Conservation (phyloP, 129 eudicot genomes). For the Glebionis coronaria region DNA sequence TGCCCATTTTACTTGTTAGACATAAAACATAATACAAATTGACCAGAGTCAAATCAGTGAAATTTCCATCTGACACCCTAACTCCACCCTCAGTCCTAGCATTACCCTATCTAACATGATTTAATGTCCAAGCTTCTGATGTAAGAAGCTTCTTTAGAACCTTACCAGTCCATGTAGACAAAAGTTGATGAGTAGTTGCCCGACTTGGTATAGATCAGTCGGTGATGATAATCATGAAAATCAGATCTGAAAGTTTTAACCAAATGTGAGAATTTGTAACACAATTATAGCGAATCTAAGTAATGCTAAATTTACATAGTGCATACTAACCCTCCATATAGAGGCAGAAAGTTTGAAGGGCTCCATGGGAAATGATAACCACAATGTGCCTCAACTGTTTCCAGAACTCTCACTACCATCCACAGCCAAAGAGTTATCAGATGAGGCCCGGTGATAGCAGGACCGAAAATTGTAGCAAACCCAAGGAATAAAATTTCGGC, state of each 20-base stretch:
- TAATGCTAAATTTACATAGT: neutral
- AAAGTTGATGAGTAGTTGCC: slow-evolving; percentile 98
- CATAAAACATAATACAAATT: neutral
- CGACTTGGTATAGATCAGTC: slow-evolving; percentile 90
- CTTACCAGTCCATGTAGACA: slow-evolving; percentile 97
- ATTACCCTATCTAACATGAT: neutral
- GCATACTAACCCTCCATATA: slow-evolving; percentile 90
- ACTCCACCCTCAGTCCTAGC: no score
- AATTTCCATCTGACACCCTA: no score
- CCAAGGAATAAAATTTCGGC: slow-evolving; percentile 98
- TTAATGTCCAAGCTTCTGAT: neutral
- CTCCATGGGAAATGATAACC: slow-evolving; percentile 99
- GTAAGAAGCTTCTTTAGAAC: neutral
- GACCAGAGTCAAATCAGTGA: no score
- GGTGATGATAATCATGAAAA: slow-evolving; percentile 99
- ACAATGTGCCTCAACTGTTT: slow-evolving; percentile 98
- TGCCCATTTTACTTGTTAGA: neutral
- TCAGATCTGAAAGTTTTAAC: slow-evolving; percentile 55
- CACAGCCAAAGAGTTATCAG: slow-evolving; percentile 92
- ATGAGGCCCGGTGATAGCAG: slow-evolving; percentile 97
- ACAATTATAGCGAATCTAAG: neutral
- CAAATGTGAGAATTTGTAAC: neutral
- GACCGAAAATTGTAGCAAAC: slow-evolving; percentile 94
- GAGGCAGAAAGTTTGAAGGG: slow-evolving; percentile 85
- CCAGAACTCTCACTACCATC: slow-evolving; percentile 96